Evolutionary conservation across 2,329 filamentous ascomycete species (phyloP), one percentile per base, ranked within the genome.

Genomic region (Paraconiothyrium brasiliense): DNA sequence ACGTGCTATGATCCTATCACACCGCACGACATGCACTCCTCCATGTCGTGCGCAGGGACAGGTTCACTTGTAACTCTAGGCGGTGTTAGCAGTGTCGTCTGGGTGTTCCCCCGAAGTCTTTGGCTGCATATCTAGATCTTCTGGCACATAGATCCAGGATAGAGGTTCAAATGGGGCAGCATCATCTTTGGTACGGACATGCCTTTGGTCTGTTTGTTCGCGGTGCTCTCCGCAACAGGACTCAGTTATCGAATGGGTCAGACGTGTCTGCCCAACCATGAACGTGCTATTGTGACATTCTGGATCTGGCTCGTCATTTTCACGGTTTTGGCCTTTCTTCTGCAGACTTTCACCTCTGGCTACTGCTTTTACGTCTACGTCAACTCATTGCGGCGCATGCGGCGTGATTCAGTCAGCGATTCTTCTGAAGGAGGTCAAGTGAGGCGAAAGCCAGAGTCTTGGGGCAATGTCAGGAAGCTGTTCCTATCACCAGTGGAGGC

Each of bases 1-100:
- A 86, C 94, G 79, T 97, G 94, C 78, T 90, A 87, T 75, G 91
- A 97, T 75, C 81, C 83, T 24, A 96, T 97, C 72, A 97, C 94
- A 0, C 94, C 94, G 0, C 87, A 96, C 70, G 90, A 91, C 71
- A 95, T 96, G 91, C 81, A 86, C 58, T 89, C 87, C 13, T 90
- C 86, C 74, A 80, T 87, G 20, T 87, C 92, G 4, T 97, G 94
- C 73, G 93, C 92, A 4, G 88, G 92, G 57, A 94, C 92, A 0
- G 93, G 93, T 2, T 85, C 90, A 1, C 86, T 96, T 58, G 79
- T 97, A 35, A 84, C 95, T 30, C 85, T 92, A 32, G 94, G 94
- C 48, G 92, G 92, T 43, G 92, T 92, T 86, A 84, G 87, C 43
- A 90, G 88, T 50, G 87, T 94, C 20, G 87, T 94, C 78, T 97